Conservation (phyloP, 2,329 filamentous ascomycete species). For the Colletotrichum melonis region DNA sequence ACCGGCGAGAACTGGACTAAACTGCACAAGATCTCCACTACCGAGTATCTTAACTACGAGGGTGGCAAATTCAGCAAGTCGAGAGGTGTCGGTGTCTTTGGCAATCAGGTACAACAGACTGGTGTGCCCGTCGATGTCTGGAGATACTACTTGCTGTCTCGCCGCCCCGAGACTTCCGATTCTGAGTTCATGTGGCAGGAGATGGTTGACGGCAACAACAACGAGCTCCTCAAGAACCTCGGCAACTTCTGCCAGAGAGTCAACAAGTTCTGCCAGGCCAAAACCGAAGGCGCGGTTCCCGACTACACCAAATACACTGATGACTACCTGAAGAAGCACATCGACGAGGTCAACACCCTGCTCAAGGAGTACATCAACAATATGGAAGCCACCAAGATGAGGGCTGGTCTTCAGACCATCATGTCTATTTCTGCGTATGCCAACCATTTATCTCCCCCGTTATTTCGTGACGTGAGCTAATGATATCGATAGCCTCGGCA, state of each 20-base stretch:
- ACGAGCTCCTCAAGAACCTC: conserved; percentile 82
- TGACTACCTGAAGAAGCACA: conserved; percentile 63
- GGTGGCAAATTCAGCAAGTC: conserved; percentile 94
- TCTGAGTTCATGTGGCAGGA: conserved; percentile 90
- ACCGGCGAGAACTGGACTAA: conserved; percentile 89
- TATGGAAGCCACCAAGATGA: conserved; percentile 78
- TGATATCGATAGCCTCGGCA: conserved; percentile 49
- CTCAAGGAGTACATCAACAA: conserved; percentile 75
- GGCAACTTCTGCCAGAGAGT: conserved; percentile 79
- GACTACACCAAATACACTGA: conserved; percentile 68
- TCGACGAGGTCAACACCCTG: conserved; percentile 72
- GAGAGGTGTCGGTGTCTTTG: conserved; percentile 89
- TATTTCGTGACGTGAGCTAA: neutral
- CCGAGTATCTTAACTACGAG: conserved; percentile 89
- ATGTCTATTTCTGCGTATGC: conserved; percentile 71
- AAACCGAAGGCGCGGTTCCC: conserved; percentile 77
- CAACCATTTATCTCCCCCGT: neutral
- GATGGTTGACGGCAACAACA: conserved; percentile 89
- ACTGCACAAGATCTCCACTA: conserved; percentile 88
- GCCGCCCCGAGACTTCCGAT: conserved; percentile 86
- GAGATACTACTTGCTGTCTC: conserved; percentile 90
- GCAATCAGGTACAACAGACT: conserved; percentile 88
- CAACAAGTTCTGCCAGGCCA: conserved; percentile 81
- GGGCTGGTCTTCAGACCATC: conserved; percentile 72
- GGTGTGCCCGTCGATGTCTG: conserved; percentile 89